Evolutionary conservation across 2,329 filamentous ascomycete genomes (phyloP), one percentile per base, ranked within the genome.

Genomic region (Fusarium aywerte): DNA sequence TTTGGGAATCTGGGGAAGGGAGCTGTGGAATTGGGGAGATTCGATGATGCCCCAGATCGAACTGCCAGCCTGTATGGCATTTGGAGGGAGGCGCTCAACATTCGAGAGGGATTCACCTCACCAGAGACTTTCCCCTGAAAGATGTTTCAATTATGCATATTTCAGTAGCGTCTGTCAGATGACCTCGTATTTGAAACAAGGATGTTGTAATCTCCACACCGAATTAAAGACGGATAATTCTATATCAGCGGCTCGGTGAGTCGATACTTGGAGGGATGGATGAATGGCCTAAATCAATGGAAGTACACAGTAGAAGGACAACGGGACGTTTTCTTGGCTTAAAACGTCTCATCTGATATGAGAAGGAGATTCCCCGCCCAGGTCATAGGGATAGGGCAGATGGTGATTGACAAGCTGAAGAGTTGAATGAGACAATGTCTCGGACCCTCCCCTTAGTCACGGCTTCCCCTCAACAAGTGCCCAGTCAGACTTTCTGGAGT

Each of bases 21-120:
- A 27, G 35, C 18, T 21, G 32, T 57, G 65, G 65, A 67, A 68
- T 68, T 68, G 64, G 29, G 40, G 32, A 65, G 32, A 65, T 65
- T 61, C 49, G 40, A 57, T 40, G n/a, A 53, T 68, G 47, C 60
- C 60, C 65, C 65, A 15, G 59, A 50, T 43, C 48, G 21, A 32
- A 36, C 32, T 42, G 38, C n/a, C 16, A 43, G 31, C 20, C 23
- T 35, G 33, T 36, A 38, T 23, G 36, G 27, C 18, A 13, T 20
- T 29, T 21, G 18, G 23, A 65, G 48, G 25, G 33, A 60, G 50
- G 36, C 25, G 39, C 20, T 27, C 27, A 32, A n/a, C 21, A 18
- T 20, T 2, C 23, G 23, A 29, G 40, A 43, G 21, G 31, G 20
- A 18, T n/a, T 44, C 27, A 31, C 31, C 45, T 52, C n/a, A 15